Evolutionary conservation across 176 grass and related monocot genomes (phyloP).

Genomic region (Panicum miliaceum): DNA sequence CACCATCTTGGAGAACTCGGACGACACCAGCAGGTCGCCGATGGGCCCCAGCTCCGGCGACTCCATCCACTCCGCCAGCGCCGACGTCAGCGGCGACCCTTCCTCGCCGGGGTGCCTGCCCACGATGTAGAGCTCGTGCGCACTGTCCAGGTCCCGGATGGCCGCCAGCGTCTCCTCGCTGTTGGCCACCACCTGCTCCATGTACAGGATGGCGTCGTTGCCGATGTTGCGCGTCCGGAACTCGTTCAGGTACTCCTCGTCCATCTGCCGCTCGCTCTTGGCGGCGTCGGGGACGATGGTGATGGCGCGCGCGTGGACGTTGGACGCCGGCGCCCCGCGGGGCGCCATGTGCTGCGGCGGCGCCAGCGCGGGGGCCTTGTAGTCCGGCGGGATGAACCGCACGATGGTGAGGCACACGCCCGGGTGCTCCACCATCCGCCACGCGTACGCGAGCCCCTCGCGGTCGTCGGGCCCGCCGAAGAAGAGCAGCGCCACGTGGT

Average conservation of each 20-base stretch:
- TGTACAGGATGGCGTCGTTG: not conserved
- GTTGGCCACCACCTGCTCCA: slow-evolving; percentile 27
- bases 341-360: not conserved
- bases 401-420: slow-evolving; percentile 71
- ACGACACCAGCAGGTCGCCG: slow-evolving; percentile 17
- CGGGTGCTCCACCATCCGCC: slow-evolving; percentile 67
- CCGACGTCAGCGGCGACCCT: slow-evolving; percentile 6
- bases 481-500: slow-evolving; percentile 71
- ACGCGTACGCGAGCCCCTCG: slow-evolving; percentile 67
- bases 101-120: slow-evolving; percentile 17
- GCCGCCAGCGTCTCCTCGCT: slow-evolving; percentile 32
- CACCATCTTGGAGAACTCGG: slow-evolving; percentile 33
- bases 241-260: slow-evolving; percentile 19
- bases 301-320: slow-evolving; percentile 47
- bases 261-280: slow-evolving; percentile 29
- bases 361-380: slow-evolving; percentile 29
- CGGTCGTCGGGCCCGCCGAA: slow-evolving; percentile 86
- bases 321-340: not conserved
- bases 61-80: slow-evolving; percentile 33
- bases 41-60: slow-evolving; percentile 28
- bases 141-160: slow-evolving; percentile 11
- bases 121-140: slow-evolving; percentile 25
- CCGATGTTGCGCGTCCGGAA: slow-evolving; percentile 17
- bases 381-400: slow-evolving; percentile 60
- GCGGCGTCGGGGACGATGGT: slow-evolving; percentile 48